Evolutionary conservation across 1,139 yeast genomes (phyloP).

Genomic region (Sugiyamaella sp.): DNA sequence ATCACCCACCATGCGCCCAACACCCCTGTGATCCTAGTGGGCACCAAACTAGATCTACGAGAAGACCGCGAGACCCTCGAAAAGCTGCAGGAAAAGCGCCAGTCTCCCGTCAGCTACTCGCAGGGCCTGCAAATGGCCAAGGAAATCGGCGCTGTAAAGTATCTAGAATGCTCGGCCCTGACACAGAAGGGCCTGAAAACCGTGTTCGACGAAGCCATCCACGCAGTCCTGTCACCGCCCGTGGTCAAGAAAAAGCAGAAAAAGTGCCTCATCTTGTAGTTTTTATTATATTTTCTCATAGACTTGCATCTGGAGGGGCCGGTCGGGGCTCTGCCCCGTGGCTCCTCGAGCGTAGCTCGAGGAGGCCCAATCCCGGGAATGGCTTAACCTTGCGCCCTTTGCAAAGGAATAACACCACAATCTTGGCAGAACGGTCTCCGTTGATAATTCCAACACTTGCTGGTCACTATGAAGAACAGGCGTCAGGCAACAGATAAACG

Average conservation of each 20-base stretch:
- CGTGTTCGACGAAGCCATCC: conserved; percentile 79
- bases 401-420: too few species aligned
- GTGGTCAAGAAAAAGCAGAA: conserved; percentile 43
- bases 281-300: background rate
- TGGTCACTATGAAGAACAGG: too few species aligned
- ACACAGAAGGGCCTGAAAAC: conserved; percentile 79
- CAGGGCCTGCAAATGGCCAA: conserved; percentile 72
- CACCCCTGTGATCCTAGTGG: conserved; percentile 75
- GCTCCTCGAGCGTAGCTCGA: conserved; percentile 2
- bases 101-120: conserved; percentile 60
- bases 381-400: too few species aligned
- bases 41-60: conserved; percentile 84
- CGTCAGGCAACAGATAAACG: too few species aligned
- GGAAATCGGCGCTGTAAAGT: conserved; percentile 69
- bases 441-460: too few species aligned
- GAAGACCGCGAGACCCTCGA: conserved; percentile 79
- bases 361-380: too few species aligned
- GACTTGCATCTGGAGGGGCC: too few species aligned
- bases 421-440: too few species aligned
- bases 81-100: conserved; percentile 64
- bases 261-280: conserved; percentile 71
- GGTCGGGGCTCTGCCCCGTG: conserved; percentile 12
- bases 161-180: conserved; percentile 92
- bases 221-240: conserved; percentile 65
- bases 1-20: conserved; percentile 84